Base-by-base conservation (phyloP, 2,329 filamentous ascomycete species). In the Diaporthe vexans region DNA sequence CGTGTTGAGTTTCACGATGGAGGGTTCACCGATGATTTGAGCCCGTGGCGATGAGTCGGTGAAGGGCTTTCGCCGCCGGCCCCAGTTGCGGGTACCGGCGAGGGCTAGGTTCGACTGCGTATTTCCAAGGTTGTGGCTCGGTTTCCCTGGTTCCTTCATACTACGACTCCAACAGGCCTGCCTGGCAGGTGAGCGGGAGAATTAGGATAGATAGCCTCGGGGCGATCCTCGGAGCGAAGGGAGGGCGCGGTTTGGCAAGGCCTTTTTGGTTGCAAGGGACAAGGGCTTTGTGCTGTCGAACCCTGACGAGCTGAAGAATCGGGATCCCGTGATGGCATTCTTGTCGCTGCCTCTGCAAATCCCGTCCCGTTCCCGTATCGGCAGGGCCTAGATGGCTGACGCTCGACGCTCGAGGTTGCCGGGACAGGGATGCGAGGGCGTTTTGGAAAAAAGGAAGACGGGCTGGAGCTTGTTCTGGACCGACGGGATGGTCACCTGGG, bases 241-340 rank as follows among this genome's bases (percentile, higher is more conserved):
- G 57, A 51, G 46, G 43, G 24, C 7, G 43, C 33, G 43, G 17
- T 57, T n/a, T 51, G n/a, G 48, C n/a, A n/a, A n/a, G 21, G 46
- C 7, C 46, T 19, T 48, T 48, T 48, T 46, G 17, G 29, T 35
- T 35, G 24, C 59, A 33, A 63, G 43, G 48, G 57, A 59, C 43
- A 54, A 59, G 72, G 52, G 65, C 65, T 33, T 63, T 74, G 29
- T 59, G 40, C 17, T 29, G 33, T 52, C n/a, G 52, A 69, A 71
- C 72, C 72, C 57, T 74, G 72, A 48, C 72, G 67, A 74, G 72
- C 72, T 65, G 72, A 71, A 56, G 72, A 72, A 56, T 72, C 43
- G 56, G 51, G 71, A 63, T 72, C 58, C 61, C 71, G 71, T 72
- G 71, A 56, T 35, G 57, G 57, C 19, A 72, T 59, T 71, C 19